Evolutionary conservation across 176 grass and related monocot genomes (phyloP).

Genomic region (Microstegium vimineum): DNA sequence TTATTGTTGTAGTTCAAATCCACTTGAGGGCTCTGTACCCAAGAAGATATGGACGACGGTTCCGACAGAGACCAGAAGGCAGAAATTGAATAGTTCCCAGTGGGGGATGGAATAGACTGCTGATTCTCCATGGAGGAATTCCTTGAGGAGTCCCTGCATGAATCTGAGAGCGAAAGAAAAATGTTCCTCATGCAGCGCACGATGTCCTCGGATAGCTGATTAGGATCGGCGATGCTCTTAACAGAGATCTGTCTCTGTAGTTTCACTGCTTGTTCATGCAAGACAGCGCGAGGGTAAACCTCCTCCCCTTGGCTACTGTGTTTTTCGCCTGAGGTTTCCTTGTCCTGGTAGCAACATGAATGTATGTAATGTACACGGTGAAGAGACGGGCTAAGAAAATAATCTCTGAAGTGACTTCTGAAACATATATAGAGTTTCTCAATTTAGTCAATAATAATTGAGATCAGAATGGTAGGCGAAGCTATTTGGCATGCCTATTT

Average conservation of each 20-base stretch:
- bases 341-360: constrained; percentile 43
- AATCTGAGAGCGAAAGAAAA: constrained; percentile 76
- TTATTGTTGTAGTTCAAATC: constrained; percentile 56
- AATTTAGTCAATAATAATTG: not conserved
- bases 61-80: constrained; percentile 65
- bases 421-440: not conserved
- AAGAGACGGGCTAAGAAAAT: not conserved
- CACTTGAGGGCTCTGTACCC: constrained; percentile 81
- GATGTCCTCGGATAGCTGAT: constrained; percentile 73
- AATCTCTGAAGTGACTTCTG: not conserved
- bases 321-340: not conserved
- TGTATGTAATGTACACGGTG: not conserved
- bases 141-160: constrained; percentile 36
- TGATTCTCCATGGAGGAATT: constrained; percentile 26
- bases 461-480: not conserved
- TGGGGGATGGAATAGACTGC: constrained; percentile 49
- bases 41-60: constrained; percentile 54
- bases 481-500: not conserved
- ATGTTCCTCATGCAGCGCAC: constrained; percentile 91
- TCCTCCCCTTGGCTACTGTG: not conserved
- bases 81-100: constrained; percentile 63
- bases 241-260: constrained; percentile 48
- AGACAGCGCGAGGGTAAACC: not conserved
- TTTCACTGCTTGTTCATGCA: constrained; percentile 27
- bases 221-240: constrained; percentile 57